Evolutionary conservation across 768 basidiomycete species (phyloP).

Genomic region (Hygrophorus pudorinus): DNA sequence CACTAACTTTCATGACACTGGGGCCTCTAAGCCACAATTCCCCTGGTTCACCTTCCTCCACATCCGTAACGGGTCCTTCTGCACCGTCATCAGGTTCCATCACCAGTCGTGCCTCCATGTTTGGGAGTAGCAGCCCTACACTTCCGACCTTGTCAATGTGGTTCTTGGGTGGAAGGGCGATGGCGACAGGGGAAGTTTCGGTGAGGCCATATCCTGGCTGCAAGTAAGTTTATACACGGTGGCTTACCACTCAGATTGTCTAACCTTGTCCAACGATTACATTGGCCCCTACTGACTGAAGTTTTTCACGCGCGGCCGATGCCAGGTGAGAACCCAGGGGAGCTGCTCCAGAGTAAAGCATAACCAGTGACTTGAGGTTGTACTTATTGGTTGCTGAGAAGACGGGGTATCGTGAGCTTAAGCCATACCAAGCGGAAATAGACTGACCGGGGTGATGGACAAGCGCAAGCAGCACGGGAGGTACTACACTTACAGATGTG

Average conservation of each 20-base stretch:
- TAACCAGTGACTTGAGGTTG: conserved; percentile 50
- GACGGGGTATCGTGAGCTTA: background rate
- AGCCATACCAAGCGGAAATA: background rate
- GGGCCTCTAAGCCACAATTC: conserved; percentile 80
- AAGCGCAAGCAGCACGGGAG: conserved; percentile 75
- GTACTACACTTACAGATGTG: conserved; percentile 53
- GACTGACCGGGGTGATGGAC: conserved; percentile 56
- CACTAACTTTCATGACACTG: conserved; percentile 62
- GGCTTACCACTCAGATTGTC: conserved; percentile 35
- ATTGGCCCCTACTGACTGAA: conserved; percentile 28
- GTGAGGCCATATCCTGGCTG: conserved; percentile 67
- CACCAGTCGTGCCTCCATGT: conserved; percentile 67
- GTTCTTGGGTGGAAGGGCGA: conserved; percentile 38
- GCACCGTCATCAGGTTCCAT: conserved; percentile 44
- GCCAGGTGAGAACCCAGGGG: conserved; percentile 63
- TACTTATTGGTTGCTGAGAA: conserved; percentile 62
- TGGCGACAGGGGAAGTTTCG: conserved; percentile 70
- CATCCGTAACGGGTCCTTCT: conserved; percentile 39
- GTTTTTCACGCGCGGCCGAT: conserved; percentile 9
- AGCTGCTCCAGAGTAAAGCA: conserved; percentile 69
- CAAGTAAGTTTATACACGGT: background rate
- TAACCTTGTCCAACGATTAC: conserved; percentile 25
- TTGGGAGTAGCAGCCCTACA: conserved; percentile 62
- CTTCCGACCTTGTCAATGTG: conserved; percentile 47
- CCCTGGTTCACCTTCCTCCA: conserved; percentile 60